phyloP scores from a whole-genome alignment of 257 asterid species.

The Capsicum rhomboideum region DNA sequence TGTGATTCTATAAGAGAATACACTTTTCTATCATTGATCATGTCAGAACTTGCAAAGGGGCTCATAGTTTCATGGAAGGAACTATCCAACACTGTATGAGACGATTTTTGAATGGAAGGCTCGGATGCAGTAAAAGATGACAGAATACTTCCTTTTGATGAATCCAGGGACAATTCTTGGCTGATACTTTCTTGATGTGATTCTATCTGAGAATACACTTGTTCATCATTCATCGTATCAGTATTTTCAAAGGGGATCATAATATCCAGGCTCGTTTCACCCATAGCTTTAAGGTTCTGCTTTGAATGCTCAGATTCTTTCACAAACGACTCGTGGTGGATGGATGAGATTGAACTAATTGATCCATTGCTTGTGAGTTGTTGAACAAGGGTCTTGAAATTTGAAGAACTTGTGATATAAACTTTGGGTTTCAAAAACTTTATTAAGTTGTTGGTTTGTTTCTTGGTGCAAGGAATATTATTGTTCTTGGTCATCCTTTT shows the following conservation, averaged over 20 bases:
- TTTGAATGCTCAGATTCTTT: neutral
- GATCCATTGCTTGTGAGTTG: constrained; percentile 34
- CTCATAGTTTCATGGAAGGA: neutral
- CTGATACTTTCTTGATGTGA: neutral
- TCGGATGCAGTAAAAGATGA: constrained; percentile 28
- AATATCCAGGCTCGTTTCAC: neutral
- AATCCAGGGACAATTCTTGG: constrained; percentile 25
- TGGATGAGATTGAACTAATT: constrained; percentile 3
- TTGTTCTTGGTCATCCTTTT: constrained; percentile 24
- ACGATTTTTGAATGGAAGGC: constrained; percentile 7
- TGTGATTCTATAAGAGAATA: neutral
- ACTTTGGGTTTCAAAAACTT: constrained; percentile 37
- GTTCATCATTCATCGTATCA: neutral
- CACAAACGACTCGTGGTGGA: neutral
- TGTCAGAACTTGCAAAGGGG: neutral
- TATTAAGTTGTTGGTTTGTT: constrained; percentile 22
- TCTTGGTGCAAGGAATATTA: constrained; percentile 14
- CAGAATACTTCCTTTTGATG: constrained; percentile 13
- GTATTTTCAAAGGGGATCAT: neutral
- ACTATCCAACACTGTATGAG: constrained; percentile 1
- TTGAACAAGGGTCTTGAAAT: constrained; percentile 51
- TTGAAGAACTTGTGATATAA: constrained; percentile 31
- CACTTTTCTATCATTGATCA: neutral
- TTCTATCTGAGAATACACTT: neutral
- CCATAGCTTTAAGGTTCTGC: neutral